phyloP scores from a whole-genome alignment of 2,329 filamentous ascomycete genomes.

The Colletotrichum sp. region DNA sequence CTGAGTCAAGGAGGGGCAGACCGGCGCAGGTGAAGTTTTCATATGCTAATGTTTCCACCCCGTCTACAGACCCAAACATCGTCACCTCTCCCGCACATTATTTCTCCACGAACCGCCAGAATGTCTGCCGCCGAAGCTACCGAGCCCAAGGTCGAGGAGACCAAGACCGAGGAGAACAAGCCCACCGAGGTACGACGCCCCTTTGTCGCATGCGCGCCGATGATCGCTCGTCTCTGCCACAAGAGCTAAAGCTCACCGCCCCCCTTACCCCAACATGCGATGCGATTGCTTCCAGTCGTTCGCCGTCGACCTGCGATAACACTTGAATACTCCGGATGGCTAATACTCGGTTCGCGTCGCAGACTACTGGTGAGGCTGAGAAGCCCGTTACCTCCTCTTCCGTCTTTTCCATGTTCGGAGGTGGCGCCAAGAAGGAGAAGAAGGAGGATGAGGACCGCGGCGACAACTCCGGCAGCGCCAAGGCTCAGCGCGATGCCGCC shows the following conservation, averaged over 20 bases:
- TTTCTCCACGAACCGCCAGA: constrained; percentile 26
- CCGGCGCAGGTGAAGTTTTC: constrained; percentile 2
- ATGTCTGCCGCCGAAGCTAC: constrained; percentile 57
- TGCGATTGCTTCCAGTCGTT: not conserved
- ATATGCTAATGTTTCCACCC: constrained; percentile 8
- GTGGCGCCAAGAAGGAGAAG: constrained; percentile 95
- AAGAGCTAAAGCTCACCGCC: not conserved
- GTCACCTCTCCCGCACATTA: not conserved
- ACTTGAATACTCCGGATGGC: not conserved
- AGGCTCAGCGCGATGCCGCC: constrained; percentile 73
- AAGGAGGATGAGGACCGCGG: constrained; percentile 84
- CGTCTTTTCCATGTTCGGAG: constrained; percentile 99
- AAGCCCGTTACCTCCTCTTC: constrained; percentile 61
- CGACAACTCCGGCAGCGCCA: constrained; percentile 88
- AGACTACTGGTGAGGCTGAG: constrained; percentile 28
- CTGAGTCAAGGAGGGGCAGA: constrained; percentile 15
- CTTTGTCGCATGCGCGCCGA: not conserved
- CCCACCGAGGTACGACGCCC: constrained; percentile 24
- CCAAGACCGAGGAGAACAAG: constrained; percentile 58
- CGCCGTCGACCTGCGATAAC: not conserved
- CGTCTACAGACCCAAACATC: constrained; percentile 1
- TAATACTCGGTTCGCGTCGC: not conserved
- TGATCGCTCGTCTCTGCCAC: not conserved
- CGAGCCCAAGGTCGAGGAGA: constrained; percentile 61
- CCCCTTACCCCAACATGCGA: not conserved